A percentile compares a stretch with the other conserved stretches of the same genome.
Conservation (phyloP, 1,284 basidiomycete species). For the Leccinum colubrinum region DNA sequence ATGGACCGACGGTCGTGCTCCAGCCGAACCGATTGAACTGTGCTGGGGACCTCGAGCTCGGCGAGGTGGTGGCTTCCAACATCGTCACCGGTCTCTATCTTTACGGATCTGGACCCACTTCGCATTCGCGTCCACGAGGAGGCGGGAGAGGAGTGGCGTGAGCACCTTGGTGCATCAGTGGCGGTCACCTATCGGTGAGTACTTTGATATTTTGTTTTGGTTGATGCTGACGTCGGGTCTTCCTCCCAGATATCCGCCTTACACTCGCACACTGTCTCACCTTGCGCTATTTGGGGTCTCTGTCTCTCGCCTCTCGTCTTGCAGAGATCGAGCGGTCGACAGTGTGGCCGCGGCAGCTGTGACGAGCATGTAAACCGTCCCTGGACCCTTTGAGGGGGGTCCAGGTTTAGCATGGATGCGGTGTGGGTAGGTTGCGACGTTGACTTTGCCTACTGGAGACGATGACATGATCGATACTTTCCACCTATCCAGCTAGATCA, state of each 20-base stretch:
- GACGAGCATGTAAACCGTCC: neutral
- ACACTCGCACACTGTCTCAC: neutral
- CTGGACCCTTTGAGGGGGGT: too few relatives aligned
- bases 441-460: too few relatives aligned
- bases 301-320: too few relatives aligned
- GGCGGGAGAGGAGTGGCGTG: constrained; percentile 16
- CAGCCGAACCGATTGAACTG: neutral
- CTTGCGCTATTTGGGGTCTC: neutral
- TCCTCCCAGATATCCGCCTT: neutral
- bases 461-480: too few relatives aligned
- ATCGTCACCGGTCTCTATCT: neutral
- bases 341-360: neutral
- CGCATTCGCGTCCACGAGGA: neutral
- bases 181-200: constrained; percentile 39
- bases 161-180: constrained; percentile 40
- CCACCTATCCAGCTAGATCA: too few relatives aligned
- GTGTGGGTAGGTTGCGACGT: too few relatives aligned
- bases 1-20: too few relatives aligned
- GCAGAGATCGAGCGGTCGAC: constrained; percentile 20
- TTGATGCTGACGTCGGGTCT: neutral
- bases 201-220: constrained; percentile 16
- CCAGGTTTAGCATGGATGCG: too few relatives aligned
- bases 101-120: neutral
- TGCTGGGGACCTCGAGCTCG: neutral
- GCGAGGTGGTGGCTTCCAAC: too few relatives aligned